These are phyloP conservation scores for Sporothrix globosa DNA, from an alignment of 2,329 filamentous ascomycete genomes.

Conservation along the genomic window DNA sequence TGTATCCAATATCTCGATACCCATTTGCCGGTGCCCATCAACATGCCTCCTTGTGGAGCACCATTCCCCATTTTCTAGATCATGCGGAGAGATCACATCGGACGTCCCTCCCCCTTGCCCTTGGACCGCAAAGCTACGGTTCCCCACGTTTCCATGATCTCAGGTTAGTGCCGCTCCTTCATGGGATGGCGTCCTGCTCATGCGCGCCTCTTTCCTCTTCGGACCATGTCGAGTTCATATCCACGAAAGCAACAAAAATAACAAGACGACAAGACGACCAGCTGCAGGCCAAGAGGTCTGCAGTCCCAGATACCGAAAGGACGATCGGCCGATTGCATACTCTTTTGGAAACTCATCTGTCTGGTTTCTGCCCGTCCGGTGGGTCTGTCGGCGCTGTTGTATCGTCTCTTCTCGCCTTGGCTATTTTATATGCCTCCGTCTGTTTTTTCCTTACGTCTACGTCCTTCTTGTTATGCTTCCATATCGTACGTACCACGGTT, in stretches of 20 bases:
- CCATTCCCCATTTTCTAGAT: conserved; percentile 21
- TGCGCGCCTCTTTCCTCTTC: background rate
- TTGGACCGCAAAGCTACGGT: background rate
- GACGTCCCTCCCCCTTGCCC: background rate
- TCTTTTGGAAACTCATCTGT: background rate
- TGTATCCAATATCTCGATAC: background rate
- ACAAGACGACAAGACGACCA: too few species aligned
- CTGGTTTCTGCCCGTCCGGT: conserved; percentile 3
- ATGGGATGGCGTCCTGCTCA: background rate
- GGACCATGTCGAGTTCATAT: background rate
- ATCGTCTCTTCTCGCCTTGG: background rate
- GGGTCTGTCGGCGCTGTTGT: background rate
- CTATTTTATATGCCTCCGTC: background rate
- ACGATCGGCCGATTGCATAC: background rate
- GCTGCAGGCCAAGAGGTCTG: background rate
- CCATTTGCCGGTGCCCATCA: background rate
- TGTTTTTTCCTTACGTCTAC: background rate
- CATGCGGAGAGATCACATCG: conserved; percentile 17
- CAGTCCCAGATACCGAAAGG: background rate
- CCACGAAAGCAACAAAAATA: background rate
- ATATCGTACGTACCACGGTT: background rate
- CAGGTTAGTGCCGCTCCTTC: conserved; percentile 8
- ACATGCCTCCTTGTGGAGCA: conserved; percentile 3
- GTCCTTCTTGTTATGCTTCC: background rate
- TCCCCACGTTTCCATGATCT: conserved; percentile 27